Conservation (phyloP, 345 rosid species). For the Ceriops decandra region DNA sequence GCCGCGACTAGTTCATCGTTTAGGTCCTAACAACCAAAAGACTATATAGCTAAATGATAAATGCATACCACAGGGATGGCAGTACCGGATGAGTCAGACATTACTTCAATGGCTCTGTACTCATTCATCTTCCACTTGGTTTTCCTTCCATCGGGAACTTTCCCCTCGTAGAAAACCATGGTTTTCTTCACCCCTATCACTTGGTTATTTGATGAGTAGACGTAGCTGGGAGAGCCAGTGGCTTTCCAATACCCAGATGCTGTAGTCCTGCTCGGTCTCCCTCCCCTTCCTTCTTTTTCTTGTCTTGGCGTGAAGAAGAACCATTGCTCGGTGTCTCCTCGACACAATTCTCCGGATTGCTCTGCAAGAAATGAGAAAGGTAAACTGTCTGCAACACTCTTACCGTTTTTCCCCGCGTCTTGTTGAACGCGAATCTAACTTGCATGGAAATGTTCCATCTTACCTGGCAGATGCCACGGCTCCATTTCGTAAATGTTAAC, state of each 20-base stretch:
- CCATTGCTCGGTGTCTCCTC: slow-evolving; percentile 82
- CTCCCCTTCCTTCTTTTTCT: slow-evolving; percentile 83
- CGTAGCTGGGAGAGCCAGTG: slow-evolving; percentile 84
- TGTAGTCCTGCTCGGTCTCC: slow-evolving; percentile 73
- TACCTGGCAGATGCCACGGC: slow-evolving; percentile 81
- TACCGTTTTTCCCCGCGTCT: too few species aligned
- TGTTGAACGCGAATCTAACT: too few species aligned
- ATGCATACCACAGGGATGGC: slow-evolving; percentile 42
- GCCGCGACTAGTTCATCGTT: not conserved
- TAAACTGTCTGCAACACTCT: not conserved
- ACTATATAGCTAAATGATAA: not conserved
- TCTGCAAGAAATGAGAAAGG: slow-evolving; percentile 37
- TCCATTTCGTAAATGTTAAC: slow-evolving; percentile 52
- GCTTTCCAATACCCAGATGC: slow-evolving; percentile 95
- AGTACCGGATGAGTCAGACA: slow-evolving; percentile 20
- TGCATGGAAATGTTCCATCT: not conserved
- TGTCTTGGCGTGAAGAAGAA: slow-evolving; percentile 85
- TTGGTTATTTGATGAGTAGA: slow-evolving; percentile 57
- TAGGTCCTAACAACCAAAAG: not conserved
- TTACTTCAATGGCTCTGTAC: slow-evolving; percentile 70
- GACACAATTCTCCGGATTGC: slow-evolving; percentile 57
- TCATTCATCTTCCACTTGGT: slow-evolving; percentile 97
- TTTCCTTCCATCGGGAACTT: slow-evolving; percentile 75
- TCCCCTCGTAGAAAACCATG: slow-evolving; percentile 92
- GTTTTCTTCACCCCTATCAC: slow-evolving; percentile 84